These are phyloP conservation scores for Coffea canephora DNA, from an alignment of 257 asterid species.

Conservation along the genomic window DNA sequence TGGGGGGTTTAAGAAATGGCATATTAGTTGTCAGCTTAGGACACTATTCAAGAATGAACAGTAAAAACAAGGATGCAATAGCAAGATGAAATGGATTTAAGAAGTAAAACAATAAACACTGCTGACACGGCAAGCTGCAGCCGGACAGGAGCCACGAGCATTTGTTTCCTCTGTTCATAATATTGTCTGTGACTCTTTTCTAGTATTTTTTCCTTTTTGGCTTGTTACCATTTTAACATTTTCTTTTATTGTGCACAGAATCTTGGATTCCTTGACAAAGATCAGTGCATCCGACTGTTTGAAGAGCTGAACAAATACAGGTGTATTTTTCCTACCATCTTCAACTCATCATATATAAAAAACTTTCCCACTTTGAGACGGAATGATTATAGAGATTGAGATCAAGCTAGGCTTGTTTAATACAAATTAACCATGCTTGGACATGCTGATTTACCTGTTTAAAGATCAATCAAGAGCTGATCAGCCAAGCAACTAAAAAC, in stretches of 20 bases:
- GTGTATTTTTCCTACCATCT: constrained; percentile 33
- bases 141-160: background rate
- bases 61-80: background rate
- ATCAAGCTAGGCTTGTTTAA: no score
- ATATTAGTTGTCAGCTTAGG: background rate
- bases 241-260: constrained; percentile 43
- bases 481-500: no score
- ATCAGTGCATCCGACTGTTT: constrained; percentile 77
- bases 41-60: background rate
- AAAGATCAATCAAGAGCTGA: no score
- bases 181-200: background rate
- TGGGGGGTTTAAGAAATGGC: background rate
- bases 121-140: background rate
- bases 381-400: background rate
- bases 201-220: background rate
- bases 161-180: background rate
- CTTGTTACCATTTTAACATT: background rate
- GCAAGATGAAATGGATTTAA: background rate
- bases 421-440: no score
- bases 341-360: constrained; percentile 12
- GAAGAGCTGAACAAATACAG: constrained; percentile 97
- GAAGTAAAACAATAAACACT: background rate
- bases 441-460: no score
- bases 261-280: constrained; percentile 65
- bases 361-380: background rate